Base-by-base conservation (phyloP, 306 rosid species). In the Senna tora region DNA sequence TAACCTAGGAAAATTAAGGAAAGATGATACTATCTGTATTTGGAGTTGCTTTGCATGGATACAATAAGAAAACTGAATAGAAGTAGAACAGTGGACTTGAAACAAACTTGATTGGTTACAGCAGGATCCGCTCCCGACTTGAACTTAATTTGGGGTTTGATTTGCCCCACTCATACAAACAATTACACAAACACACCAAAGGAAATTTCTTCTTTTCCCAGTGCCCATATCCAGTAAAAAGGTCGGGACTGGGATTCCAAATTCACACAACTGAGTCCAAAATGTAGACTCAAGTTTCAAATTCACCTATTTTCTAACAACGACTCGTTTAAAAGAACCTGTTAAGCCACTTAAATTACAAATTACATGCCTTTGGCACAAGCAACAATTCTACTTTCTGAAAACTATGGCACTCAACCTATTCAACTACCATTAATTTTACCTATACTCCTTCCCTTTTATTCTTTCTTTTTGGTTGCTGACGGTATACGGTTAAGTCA, bases 51-150 rank as follows among this genome's bases (percentile, higher is more conserved):
- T 66, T 67, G 72, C 39, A 13, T 32, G 19, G 22, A 60, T 14
- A 62, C 20, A 30, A 50, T 1, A 4, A 11, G 6, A 45, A 57
- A 77, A 55, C 21, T 72, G 49, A 51, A 61, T 19, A 62, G 67
- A 71, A 51, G 55, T 19, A 62, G 67, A 71, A 68, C 45, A 80
- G 20, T 65, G 11, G 11, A 36, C 34, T 78, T 43, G 6, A 49
- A 69, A 68, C 34, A 77, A 57, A 30, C 7, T 75, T 1, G 52
- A 30, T 11, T 71, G 79, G 79, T 61, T 93, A 84, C 78, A 75
- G 69, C 54, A 85, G 93, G 93, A 92, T 86, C 92, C 88, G 38
- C 75, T 81, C 92, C 90, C 61, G 81, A 84, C 83, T 87, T 79
- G 73, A 81, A 79, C 91, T 86, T 59, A 38, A 70, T 36, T 80